Base-by-base conservation (phyloP, 2,329 filamentous ascomycete species). In the Microsporum audouinii region DNA sequence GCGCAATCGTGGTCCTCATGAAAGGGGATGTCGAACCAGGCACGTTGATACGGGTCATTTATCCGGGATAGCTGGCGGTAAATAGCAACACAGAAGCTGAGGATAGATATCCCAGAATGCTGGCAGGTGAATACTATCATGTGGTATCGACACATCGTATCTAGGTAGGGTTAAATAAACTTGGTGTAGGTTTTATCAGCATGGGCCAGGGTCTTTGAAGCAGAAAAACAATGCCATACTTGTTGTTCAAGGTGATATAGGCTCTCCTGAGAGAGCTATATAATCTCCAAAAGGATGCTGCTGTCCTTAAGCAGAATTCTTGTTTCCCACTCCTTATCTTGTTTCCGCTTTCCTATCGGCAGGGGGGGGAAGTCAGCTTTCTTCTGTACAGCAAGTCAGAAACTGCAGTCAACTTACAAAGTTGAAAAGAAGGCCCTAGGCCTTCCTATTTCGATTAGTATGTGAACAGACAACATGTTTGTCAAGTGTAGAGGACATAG, bases 81-180 rank as follows among this genome's bases (percentile, higher is more conserved):
- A 5, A 69, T 57, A 3, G 59, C 12, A 2, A 23, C 55, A 63
- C 72, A 74, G 64, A 70, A 67, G 5, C 60, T 27, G 36, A 63
- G 41, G 1, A 71, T 62, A 3, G 66, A 45, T 51, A 69, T 67
- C 39, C 58, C 60, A 2, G 58, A 63, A 58, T 73, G 71, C 7
- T 61, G 58, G 66, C 72, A 73, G 43, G 49, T n/a, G 62, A 66
- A 67, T 53, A 57, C 60, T 23, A 66, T 65, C 14, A 65, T 65
- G 2, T 62, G 47, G 60, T 70, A 72, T 10, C 64, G 60, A 53
- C 71, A 73, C 71, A 73, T 73, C 29, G 17, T 66, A 3, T 7
- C 34, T 14, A 29, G 27, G 31, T 31, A 53, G 12, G 4, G n/a
- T 34, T 2, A 27, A 14, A 4, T 2, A 3, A n/a, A 33, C 49